A percentile compares a stretch with the other conserved stretches of the same genome.
Conservation (phyloP, 2,329 filamentous ascomycete species). For the Tolypocladium amazonense region DNA sequence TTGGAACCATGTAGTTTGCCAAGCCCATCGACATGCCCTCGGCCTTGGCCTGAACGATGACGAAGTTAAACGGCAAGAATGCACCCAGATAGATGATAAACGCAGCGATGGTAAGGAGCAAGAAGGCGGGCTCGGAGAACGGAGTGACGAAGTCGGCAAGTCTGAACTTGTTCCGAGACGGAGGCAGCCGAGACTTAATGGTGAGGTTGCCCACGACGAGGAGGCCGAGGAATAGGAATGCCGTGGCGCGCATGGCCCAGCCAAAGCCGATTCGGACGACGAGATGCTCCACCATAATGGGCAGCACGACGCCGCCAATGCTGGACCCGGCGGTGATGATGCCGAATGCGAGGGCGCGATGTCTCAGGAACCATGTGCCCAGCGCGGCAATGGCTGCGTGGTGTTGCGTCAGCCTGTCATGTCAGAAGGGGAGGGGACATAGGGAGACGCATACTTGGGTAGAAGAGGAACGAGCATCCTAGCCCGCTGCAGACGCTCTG, state of each 20-base stretch:
- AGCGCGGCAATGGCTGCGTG: not conserved
- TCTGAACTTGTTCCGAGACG: not conserved
- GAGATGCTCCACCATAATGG: not conserved
- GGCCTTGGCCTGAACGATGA: not conserved
- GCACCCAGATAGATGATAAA: not conserved
- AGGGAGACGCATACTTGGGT: not conserved
- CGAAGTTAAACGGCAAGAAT: not conserved
- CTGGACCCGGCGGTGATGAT: not conserved
- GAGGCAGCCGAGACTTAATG: not conserved
- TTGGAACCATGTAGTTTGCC: not conserved
- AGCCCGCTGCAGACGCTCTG: not conserved
- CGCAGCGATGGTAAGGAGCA: not conserved
- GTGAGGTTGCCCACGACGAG: not conserved
- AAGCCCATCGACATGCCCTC: not conserved
- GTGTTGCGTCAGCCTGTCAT: not conserved
- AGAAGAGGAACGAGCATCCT: not conserved
- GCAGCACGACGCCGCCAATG: not conserved
- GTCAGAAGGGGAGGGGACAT: not conserved
- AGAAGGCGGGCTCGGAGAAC: not conserved
- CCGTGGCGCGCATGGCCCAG: not conserved
- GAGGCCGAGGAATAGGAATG: not conserved
- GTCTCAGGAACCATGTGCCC: not conserved
- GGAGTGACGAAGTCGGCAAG: not conserved
- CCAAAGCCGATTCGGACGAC: not conserved
- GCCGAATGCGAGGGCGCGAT: not conserved